These are phyloP conservation scores for Ustilago hordei DNA, from an alignment of 1,284 basidiomycete species.

Conservation along the genomic window DNA sequence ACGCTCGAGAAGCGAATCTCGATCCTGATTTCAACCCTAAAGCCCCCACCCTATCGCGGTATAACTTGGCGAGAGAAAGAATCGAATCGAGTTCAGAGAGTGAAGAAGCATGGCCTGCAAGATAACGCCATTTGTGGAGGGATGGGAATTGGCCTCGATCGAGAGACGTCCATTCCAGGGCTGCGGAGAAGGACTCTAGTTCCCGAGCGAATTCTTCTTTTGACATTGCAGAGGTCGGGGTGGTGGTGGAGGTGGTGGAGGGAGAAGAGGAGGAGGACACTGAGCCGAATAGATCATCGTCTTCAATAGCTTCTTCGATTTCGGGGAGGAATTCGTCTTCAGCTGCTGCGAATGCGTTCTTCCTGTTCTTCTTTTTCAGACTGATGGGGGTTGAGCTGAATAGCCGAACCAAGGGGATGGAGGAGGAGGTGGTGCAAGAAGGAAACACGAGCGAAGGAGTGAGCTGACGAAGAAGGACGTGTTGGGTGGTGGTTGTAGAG, in stretches of 20 bases:
- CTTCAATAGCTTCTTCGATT: constrained; percentile 18
- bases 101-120: constrained; percentile 14
- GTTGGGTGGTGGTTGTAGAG: not conserved
- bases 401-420: not conserved
- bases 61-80: constrained; percentile 34
- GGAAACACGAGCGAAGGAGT: not conserved
- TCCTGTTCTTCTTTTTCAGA: constrained; percentile 46
- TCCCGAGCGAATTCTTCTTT: constrained; percentile 23
- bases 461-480: not conserved
- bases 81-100: constrained; percentile 17
- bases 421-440: not conserved
- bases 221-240: constrained; percentile 14
- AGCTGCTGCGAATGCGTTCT: constrained; percentile 19
- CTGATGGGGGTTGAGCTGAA: constrained; percentile 19
- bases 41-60: constrained; percentile 37
- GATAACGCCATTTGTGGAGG: constrained; percentile 15
- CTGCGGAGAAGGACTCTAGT: constrained; percentile 11
- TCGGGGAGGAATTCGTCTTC: constrained; percentile 22
- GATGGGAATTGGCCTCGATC: constrained; percentile 26
- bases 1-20: constrained; percentile 12
- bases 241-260: constrained; percentile 2
- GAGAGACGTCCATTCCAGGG: constrained; percentile 24
- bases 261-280: constrained; percentile 11
- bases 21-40: constrained; percentile 18
- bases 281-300: constrained; percentile 39